These are phyloP conservation scores for Pyrenopolyporus hunteri DNA, from an alignment of 495 filamentous ascomycete species.

Conservation along the genomic window DNA sequence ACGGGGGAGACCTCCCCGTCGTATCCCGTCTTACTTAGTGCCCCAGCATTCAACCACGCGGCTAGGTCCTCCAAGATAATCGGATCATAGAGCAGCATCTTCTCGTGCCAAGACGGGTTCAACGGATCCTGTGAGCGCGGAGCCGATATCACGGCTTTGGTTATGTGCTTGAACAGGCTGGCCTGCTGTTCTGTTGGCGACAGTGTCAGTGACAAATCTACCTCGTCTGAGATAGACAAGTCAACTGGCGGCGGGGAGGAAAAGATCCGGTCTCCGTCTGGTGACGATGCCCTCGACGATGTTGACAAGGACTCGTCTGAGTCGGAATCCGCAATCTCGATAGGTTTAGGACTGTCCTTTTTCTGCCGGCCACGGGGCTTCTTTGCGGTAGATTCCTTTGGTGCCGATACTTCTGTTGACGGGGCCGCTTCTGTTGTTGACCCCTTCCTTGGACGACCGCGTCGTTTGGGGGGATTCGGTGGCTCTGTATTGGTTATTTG, in stretches of 20 bases:
- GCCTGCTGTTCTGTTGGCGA: slow-evolving; percentile 47
- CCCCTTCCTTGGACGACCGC: slow-evolving; percentile 54
- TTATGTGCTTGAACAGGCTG: slow-evolving; percentile 66
- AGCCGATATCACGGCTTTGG: slow-evolving; percentile 62
- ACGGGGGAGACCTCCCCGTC: slow-evolving; percentile 66
- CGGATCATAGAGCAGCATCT: slow-evolving; percentile 93
- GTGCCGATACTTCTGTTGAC: slow-evolving; percentile 9
- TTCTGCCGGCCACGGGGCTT: slow-evolving; percentile 16
- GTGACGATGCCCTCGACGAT: slow-evolving; percentile 48
- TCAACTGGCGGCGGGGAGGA: slow-evolving; percentile 46
- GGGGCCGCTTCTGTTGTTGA: slow-evolving; percentile 21
- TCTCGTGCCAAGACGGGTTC: slow-evolving; percentile 78
- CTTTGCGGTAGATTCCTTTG: slow-evolving; percentile 33
- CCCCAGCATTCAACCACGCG: slow-evolving; percentile 78
- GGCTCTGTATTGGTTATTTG: slow-evolving; percentile 6
- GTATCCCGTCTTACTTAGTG: slow-evolving; percentile 63
- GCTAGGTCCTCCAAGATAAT: slow-evolving; percentile 88
- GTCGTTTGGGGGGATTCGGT: slow-evolving; percentile 41
- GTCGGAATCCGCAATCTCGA: slow-evolving; percentile 71
- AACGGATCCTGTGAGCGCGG: slow-evolving; percentile 56
- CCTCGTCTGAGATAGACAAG: slow-evolving; percentile 48
- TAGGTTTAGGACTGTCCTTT: slow-evolving; percentile 32
- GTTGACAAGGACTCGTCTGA: slow-evolving; percentile 27
- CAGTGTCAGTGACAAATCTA: slow-evolving; percentile 46
- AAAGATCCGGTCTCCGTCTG: slow-evolving; percentile 40